These are phyloP conservation scores for Trichoderma polysporum DNA, from an alignment of 2,329 filamentous ascomycete species.

Conservation along the genomic window DNA sequence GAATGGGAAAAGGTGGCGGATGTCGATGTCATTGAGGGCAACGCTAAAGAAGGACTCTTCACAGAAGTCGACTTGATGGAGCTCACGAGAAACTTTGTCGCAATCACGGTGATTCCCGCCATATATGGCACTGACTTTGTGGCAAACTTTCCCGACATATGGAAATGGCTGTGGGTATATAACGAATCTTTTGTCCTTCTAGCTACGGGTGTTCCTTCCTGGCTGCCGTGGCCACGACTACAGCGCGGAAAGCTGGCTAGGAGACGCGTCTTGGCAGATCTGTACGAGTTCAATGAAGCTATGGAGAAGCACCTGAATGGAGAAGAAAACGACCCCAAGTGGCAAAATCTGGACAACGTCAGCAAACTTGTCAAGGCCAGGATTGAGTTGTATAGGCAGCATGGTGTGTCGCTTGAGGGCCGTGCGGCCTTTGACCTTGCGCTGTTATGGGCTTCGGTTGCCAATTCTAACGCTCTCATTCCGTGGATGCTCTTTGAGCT, in stretches of 20 bases:
- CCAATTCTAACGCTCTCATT: slow-evolving; percentile 39
- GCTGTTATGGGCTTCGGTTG: slow-evolving; percentile 40
- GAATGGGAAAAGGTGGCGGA: slow-evolving; percentile 40
- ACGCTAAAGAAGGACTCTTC: slow-evolving; percentile 27
- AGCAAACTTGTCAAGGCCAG: slow-evolving; percentile 36
- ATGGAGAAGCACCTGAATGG: slow-evolving; percentile 37
- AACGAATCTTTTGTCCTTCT: slow-evolving; percentile 36
- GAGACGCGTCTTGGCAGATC: slow-evolving; percentile 29
- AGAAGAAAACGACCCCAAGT: slow-evolving; percentile 34
- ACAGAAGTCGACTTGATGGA: slow-evolving; percentile 38
- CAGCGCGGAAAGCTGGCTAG: slow-evolving; percentile 35
- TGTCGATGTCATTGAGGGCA: slow-evolving; percentile 33
- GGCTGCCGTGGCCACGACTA: slow-evolving; percentile 35
- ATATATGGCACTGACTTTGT: slow-evolving; percentile 44
- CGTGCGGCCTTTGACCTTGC: slow-evolving; percentile 38
- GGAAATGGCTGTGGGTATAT: slow-evolving; percentile 39
- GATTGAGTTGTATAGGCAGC: slow-evolving; percentile 31
- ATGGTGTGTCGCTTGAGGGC: slow-evolving; percentile 32
- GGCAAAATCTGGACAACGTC: slow-evolving; percentile 40
- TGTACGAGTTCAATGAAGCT: slow-evolving; percentile 38
- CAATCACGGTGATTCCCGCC: slow-evolving; percentile 35
- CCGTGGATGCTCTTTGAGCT: slow-evolving; percentile 45
- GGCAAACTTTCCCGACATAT: slow-evolving; percentile 41
- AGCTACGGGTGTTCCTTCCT: slow-evolving; percentile 33
- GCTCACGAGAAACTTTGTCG: slow-evolving; percentile 38